Conservation (phyloP, 768 basidiomycete species). For the Rhodocollybia butyracea region DNA sequence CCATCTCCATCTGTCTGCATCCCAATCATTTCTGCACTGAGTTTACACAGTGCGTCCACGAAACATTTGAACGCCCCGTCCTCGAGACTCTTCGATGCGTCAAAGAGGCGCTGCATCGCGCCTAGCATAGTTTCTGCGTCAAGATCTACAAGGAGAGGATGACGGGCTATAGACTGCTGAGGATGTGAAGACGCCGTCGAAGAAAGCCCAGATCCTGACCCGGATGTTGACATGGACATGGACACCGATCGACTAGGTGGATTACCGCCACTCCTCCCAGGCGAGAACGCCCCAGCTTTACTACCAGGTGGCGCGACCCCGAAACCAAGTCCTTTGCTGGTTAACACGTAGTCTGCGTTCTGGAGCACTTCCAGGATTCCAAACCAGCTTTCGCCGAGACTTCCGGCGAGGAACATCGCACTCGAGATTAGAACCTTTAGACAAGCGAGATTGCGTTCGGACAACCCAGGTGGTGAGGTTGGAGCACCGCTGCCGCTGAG, state of each 20-base stretch:
- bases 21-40: constrained; percentile 91
- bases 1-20: constrained; percentile 55
- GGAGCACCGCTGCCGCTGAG: constrained; percentile 23
- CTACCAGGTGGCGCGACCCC: constrained; percentile 17
- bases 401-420: constrained; percentile 81
- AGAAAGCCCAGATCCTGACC: neutral
- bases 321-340: constrained; percentile 45
- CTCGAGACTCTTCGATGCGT: constrained; percentile 79
- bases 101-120: constrained; percentile 82
- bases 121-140: constrained; percentile 72
- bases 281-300: constrained; percentile 29
- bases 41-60: constrained; percentile 68
- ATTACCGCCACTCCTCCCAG: constrained; percentile 23
- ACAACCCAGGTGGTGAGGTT: constrained; percentile 66
- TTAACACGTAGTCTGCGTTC: constrained; percentile 91
- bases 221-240: constrained; percentile 20
- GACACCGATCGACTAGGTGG: constrained; percentile 39
- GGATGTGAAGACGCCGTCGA: constrained; percentile 10
- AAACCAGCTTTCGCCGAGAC: constrained; percentile 88
- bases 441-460: constrained; percentile 89
- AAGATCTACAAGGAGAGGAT: constrained; percentile 67
- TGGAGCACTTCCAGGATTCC: constrained; percentile 86
- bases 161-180: constrained; percentile 30
- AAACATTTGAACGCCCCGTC: constrained; percentile 83
- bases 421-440: constrained; percentile 77